Conservation (phyloP, 768 basidiomycete genomes). For the Boletus tomentosulus region DNA sequence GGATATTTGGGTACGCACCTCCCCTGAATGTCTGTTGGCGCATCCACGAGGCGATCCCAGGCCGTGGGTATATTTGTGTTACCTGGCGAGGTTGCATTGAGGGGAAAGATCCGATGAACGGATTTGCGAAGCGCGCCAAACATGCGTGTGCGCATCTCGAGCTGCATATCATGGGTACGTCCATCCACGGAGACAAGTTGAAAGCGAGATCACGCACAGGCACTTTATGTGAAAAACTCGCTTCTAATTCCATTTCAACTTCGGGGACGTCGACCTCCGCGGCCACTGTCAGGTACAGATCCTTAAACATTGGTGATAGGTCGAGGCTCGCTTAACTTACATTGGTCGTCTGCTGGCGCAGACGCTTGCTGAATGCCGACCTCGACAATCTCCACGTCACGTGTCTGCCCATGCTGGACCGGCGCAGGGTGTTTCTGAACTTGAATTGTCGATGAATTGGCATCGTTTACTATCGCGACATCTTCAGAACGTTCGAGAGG, state of each 20-base stretch:
- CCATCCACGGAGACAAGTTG: background rate
- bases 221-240: slow-evolving; percentile 40
- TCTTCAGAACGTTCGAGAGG: slow-evolving; percentile 40
- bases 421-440: background rate
- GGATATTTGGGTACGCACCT: slow-evolving; percentile 17
- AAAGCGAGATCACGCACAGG: slow-evolving; percentile 26
- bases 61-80: slow-evolving; percentile 5
- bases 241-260: slow-evolving; percentile 36
- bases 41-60: slow-evolving; percentile 26
- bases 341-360: background rate
- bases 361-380: slow-evolving; percentile 1
- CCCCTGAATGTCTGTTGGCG: slow-evolving; percentile 13
- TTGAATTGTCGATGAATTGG: background rate
- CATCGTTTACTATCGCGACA: background rate
- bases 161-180: slow-evolving; percentile 21
- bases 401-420: background rate
- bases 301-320: background rate
- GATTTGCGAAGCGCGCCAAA: slow-evolving; percentile 39
- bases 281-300: background rate
- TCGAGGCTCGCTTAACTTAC: background rate
- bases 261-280: slow-evolving; percentile 26
- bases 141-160: slow-evolving; percentile 31
- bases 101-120: slow-evolving; percentile 27
- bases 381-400: slow-evolving; percentile 10
- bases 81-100: background rate